These are phyloP conservation scores for Lecanicillium sp. DNA, from an alignment of 2,329 filamentous ascomycete genomes.

Conservation along the genomic window DNA sequence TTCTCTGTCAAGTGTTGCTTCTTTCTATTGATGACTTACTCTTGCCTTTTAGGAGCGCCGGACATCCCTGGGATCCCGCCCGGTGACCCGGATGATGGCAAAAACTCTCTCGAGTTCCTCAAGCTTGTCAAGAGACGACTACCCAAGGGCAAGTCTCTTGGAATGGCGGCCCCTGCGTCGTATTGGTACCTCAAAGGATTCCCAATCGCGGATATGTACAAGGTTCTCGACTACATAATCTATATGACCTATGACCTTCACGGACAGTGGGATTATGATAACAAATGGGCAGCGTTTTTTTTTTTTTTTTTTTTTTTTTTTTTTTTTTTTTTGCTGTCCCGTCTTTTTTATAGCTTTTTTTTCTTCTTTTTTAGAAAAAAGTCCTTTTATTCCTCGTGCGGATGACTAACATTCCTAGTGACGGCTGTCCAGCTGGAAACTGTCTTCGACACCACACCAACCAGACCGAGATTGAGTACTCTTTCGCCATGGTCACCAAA, in stretches of 20 bases:
- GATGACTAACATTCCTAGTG: too few relatives aligned
- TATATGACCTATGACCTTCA: conserved; percentile 72
- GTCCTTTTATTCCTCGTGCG: too few relatives aligned
- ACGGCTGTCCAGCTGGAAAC: conserved; percentile 24
- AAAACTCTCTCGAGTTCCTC: conserved; percentile 29
- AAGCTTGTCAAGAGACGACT: conserved; percentile 15
- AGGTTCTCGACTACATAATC: conserved; percentile 49
- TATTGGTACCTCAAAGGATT: conserved; percentile 42
- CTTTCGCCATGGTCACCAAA: conserved; percentile 33
- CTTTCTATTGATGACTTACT: too few relatives aligned
- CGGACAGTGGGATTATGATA: conserved; percentile 52
- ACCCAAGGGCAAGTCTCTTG: conserved; percentile 15
- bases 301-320: too few relatives aligned
- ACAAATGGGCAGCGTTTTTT: too few relatives aligned
- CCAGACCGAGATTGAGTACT: conserved; percentile 30
- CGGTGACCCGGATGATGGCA: conserved; percentile 21
- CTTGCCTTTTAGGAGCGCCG: not conserved
- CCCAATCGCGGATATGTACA: conserved; percentile 39
- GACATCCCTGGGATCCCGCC: conserved; percentile 25
- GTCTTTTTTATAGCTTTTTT: too few relatives aligned
- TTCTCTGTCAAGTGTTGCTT: too few relatives aligned
- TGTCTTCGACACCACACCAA: conserved; percentile 35
- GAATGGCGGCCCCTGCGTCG: conserved; percentile 29
- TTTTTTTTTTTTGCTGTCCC: too few relatives aligned
- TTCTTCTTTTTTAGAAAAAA: too few relatives aligned